Base-by-base conservation (phyloP, 306 rosid species). In the Glycine soja region DNA sequence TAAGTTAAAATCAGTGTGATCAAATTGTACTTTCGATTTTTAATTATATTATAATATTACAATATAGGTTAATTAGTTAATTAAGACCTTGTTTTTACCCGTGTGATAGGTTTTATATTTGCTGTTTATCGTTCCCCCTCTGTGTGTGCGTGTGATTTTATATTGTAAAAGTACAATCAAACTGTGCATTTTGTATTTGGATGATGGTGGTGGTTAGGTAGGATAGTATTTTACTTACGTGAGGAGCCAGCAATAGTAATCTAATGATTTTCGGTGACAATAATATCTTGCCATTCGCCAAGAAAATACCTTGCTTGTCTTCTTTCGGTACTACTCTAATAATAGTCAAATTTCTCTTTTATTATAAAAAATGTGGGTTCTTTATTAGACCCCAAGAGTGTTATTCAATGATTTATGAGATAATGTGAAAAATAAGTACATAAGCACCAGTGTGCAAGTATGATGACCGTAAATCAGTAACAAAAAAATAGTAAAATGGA, bases 161-260 rank as follows among this genome's bases (percentile, higher is more conserved):
- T 58, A 18, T 10, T 58, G 65, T 58, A 8, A 15, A 54, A 54
- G 64, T 36, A n/a, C 46, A 52, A 30, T 13, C 7, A 7, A 14
- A 72, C 3, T 72, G 8, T 10, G 12, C 58, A 72, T 36, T 51
- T 34, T 51, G 46, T 45, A 16, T 11, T 1, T 24, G 2, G 30
- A 24, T 19, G 57, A 58, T 53, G 81, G 18, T 50, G 8, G 46
- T 11, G 82, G 67, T 78, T 78, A 40, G 76, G 82, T 78, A 3
- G 70, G 58, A 36, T 32, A 50, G 65, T 36, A 48, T 15, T 3
- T 65, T 51, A 63, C 10, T 66, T 43, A 13, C 53, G 4, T 24
- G 59, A 6, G 19, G 59, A 47, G 58, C 32, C 10, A 10, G 16
- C 58, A 46, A 61, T 30, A 30, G 6, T 0, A 68, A 78, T 4